These are phyloP conservation scores for Fusarium nematophilum DNA, from an alignment of 2,329 filamentous ascomycete genomes.

Conservation along the genomic window DNA sequence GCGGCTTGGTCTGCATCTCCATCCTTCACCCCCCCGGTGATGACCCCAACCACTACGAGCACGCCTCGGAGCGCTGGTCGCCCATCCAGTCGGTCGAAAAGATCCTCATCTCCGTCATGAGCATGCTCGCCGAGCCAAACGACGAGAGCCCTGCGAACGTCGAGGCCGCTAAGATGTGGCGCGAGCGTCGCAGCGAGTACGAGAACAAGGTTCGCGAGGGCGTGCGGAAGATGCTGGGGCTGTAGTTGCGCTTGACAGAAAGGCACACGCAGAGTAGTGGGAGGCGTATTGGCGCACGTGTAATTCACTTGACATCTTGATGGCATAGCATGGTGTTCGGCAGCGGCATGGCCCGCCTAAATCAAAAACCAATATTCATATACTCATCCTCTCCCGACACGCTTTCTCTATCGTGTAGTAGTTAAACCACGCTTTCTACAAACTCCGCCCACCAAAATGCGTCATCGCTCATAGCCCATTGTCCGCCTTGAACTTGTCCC, in stretches of 20 bases:
- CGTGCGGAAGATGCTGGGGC: conserved; percentile 80
- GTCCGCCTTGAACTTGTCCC: conserved; percentile 78
- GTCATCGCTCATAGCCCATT: conserved; percentile 65
- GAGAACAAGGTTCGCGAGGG: conserved; percentile 86
- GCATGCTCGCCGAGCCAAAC: conserved; percentile 96
- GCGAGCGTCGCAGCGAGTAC: conserved; percentile 84
- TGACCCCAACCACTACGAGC: conserved; percentile 98
- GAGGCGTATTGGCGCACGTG: conserved; percentile 41
- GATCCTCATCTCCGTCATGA: conserved; percentile 96
- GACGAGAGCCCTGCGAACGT: conserved; percentile 97
- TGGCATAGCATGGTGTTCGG: conserved; percentile 44
- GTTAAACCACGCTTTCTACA: conserved; percentile 37
- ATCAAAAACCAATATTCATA: conserved; percentile 35
- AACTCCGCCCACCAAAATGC: conserved; percentile 39
- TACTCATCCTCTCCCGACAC: conserved; percentile 31
- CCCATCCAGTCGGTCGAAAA: conserved; percentile 98
- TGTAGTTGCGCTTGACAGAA: conserved; percentile 57
- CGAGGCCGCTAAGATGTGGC: conserved; percentile 96
- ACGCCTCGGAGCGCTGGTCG: conserved; percentile 94
- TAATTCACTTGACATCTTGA: conserved; percentile 29
- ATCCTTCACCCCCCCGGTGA: conserved; percentile 96
- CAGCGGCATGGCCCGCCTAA: conserved; percentile 34
- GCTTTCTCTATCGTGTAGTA: conserved; percentile 36
- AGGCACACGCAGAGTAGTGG: conserved; percentile 6
- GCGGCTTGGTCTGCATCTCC: conserved; percentile 95